A percentile compares a stretch with the other conserved stretches of the same genome.
Conservation (phyloP, 106 monocot genomes). For the Iris macrosiphon region DNA sequence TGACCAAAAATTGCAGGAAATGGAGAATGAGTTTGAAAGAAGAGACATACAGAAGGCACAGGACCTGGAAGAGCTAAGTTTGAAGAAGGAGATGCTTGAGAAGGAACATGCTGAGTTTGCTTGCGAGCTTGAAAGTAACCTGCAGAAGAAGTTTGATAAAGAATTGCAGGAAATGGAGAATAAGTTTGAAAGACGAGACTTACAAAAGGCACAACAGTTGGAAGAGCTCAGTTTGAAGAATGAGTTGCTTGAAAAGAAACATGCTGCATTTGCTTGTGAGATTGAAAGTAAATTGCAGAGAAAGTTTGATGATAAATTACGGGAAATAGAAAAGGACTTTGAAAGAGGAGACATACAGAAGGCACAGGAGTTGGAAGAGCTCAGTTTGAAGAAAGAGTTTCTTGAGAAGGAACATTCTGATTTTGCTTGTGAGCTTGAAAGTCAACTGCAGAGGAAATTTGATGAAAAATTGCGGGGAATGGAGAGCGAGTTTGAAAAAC, state of each 20-base stretch:
- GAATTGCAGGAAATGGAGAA: conserved; percentile 10
- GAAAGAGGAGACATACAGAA: background rate
- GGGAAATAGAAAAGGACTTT: conserved; percentile 6
- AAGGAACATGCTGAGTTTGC: conserved; percentile 9
- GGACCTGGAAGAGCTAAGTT: conserved; percentile 28
- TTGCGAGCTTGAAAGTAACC: background rate
- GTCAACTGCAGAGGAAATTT: conserved; percentile 8
- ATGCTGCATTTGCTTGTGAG: conserved; percentile 2
- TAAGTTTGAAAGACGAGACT: no score
- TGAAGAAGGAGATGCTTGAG: conserved; percentile 39
- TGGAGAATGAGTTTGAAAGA: background rate
- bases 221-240: conserved; percentile 32
- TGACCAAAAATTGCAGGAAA: conserved; percentile 14
- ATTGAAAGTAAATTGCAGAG: conserved; percentile 5
- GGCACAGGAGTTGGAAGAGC: conserved; percentile 30
- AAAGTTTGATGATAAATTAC: conserved; percentile 10
- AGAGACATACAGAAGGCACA: background rate
- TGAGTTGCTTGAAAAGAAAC: conserved; percentile 29
- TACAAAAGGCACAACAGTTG: no score
- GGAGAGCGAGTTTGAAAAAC: background rate
- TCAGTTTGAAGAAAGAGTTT: conserved; percentile 30
- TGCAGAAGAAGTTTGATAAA: no score
- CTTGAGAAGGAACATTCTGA: conserved; percentile 22
- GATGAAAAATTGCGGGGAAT: conserved; percentile 12
- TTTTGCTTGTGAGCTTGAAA: conserved; percentile 1